These are phyloP conservation scores for Penicillium sp. DNA, from an alignment of 2,329 filamentous ascomycete species.

Conservation along the genomic window DNA sequence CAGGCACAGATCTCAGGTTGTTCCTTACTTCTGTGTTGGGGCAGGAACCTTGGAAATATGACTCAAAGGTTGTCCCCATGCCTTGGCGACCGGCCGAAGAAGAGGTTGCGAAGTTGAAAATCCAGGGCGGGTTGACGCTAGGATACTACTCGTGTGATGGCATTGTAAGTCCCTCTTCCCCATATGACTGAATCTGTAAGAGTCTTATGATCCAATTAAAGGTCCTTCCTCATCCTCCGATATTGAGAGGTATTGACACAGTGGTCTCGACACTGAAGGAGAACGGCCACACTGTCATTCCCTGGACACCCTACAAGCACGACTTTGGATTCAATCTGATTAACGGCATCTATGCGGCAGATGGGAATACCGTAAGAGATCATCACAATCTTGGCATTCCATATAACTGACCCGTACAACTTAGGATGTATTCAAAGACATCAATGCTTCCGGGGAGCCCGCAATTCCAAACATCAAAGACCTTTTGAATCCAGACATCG, in stretches of 20 bases:
- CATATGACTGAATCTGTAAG: background rate
- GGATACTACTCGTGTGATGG: constrained; percentile 38
- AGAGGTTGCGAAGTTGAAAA: constrained; percentile 24
- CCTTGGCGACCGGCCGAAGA: constrained; percentile 36
- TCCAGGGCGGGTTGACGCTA: constrained; percentile 28
- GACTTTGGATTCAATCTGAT: constrained; percentile 27
- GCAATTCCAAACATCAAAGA: constrained; percentile 38
- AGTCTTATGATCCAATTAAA: constrained; percentile 5
- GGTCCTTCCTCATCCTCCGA: constrained; percentile 41
- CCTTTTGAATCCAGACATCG: constrained; percentile 23
- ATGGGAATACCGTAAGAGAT: constrained; percentile 30
- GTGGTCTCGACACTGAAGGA: constrained; percentile 28
- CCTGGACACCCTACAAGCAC: constrained; percentile 37
- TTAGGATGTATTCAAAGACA: constrained; percentile 30
- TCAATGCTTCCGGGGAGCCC: constrained; percentile 40
- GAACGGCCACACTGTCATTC: constrained; percentile 31
- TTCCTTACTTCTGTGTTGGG: constrained; percentile 37
- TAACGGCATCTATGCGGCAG: constrained; percentile 30
- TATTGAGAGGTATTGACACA: constrained; percentile 34
- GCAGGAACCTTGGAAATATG: constrained; percentile 40
- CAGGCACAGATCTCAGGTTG: constrained; percentile 18
- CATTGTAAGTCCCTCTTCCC: constrained; percentile 20
- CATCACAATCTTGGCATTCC: background rate
- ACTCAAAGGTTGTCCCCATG: constrained; percentile 38
- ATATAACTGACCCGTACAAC: background rate